Evolutionary conservation across 805 yeast genomes (phyloP), one percentile per base, ranked within the genome.

Genomic region (Lipomyces lipofer): DNA sequence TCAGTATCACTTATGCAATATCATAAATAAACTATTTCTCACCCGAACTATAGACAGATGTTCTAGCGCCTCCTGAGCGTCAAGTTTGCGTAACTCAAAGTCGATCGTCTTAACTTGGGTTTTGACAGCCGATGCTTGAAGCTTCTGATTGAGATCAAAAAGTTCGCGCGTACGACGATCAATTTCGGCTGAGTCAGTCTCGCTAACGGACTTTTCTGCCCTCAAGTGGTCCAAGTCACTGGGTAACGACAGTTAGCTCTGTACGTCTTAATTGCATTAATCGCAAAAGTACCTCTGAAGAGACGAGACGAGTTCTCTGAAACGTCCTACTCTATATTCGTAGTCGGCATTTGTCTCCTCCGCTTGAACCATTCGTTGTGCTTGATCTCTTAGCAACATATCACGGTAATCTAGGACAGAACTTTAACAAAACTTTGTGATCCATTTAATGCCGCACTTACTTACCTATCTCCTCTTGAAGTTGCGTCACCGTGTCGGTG

Each of bases 401-500:
- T 58, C 62, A 5, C 54, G 51, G 43, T 47, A 47, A n/a, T 42
- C 54, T 47, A 19, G n/a, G n/a, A n/a, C n/a, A n/a, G n/a, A n/a
- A 9, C n/a, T 7, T n/a, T n/a, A n/a, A n/a, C n/a, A n/a, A n/a
- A n/a, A 30, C 35, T 12, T 30, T 30, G n/a, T 12, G 35, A 30
- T 12, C 12, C n/a, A 30, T 30, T 12, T 30, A 30, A 13, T 12
- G 12, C 35, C 12, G 35, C 81, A 73, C 52, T 69, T 59, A 62
- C 5, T 49, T 52, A 2, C 51, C 58, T 8, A 82, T 68, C 3
- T 78, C 77, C 1, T 58, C 53, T 15, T 67, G 63, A 19, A 81
- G 68, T 36, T 77, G 78, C 15, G 63, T 52, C 58, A 80, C 83
- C 0, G 78, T 67, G 21, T 69, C 73, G 1, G 63, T 27, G 50